A percentile compares a stretch with the other conserved stretches of the same genome.
phyloP scores from a whole-genome alignment of 148 eudicot species.

The Bassia scoparia region DNA sequence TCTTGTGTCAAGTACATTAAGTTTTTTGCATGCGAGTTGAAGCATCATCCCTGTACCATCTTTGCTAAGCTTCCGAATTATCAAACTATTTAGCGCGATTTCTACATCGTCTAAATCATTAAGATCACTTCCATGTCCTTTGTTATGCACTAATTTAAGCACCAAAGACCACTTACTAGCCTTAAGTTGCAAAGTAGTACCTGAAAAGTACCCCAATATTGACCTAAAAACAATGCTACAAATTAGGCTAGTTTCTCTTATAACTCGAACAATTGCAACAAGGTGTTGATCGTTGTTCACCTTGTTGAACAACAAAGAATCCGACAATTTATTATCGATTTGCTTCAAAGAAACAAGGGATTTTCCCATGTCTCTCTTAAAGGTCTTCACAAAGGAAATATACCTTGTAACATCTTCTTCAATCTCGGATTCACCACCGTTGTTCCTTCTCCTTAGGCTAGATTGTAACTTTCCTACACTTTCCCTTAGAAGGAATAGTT shows the following conservation, averaged over 20 bases:
- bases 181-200: slow-evolving; percentile 25
- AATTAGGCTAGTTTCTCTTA: slow-evolving; percentile 34
- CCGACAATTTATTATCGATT: slow-evolving; percentile 27
- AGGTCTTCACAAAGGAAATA: slow-evolving; percentile 34
- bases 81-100: slow-evolving; percentile 21
- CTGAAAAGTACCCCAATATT: slow-evolving; percentile 31
- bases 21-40: slow-evolving; percentile 24
- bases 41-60: slow-evolving; percentile 16
- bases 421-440: slow-evolving; percentile 18
- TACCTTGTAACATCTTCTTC: slow-evolving; percentile 29
- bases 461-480: slow-evolving; percentile 34
- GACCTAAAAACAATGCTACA: slow-evolving; percentile 31
- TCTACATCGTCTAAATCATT: slow-evolving; percentile 35
- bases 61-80: slow-evolving; percentile 9
- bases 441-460: slow-evolving; percentile 37
- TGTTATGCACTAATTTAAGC: slow-evolving; percentile 34
- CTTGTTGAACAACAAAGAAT: neutral
- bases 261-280: slow-evolving; percentile 30
- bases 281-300: slow-evolving; percentile 28
- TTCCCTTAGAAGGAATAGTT: slow-evolving; percentile 34
- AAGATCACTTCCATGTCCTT: slow-evolving; percentile 1
- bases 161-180: slow-evolving; percentile 35
- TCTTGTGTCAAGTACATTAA: slow-evolving; percentile 35
- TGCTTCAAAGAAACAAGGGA: slow-evolving; percentile 30
- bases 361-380: slow-evolving; percentile 34